A percentile compares a stretch with the other conserved stretches of the same genome.
Conservation (phyloP, 805 yeast genomes). For the Zygoascus biomembranicola region DNA sequence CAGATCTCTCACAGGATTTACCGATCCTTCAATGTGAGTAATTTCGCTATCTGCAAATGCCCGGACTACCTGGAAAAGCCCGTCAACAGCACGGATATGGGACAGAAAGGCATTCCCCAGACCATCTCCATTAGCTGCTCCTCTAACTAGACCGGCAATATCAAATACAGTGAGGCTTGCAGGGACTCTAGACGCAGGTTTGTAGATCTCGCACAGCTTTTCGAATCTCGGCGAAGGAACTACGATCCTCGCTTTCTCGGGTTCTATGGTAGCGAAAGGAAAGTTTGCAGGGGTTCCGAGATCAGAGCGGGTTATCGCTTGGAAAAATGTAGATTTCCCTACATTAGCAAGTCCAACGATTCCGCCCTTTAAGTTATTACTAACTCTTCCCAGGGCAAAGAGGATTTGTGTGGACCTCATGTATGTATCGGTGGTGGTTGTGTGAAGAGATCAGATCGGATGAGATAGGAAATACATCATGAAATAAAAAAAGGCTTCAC, state of each 20-base stretch:
- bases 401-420: neutral
- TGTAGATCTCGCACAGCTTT: conserved; percentile 59
- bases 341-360: conserved; percentile 89
- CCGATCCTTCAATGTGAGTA: conserved; percentile 56
- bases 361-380: conserved; percentile 62
- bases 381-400: conserved; percentile 20
- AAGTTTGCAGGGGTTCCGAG: conserved; percentile 96
- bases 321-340: conserved; percentile 96
- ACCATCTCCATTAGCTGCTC: conserved; percentile 96
- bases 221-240: conserved; percentile 91
- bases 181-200: conserved; percentile 79
- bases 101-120: conserved; percentile 67
- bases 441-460: too few relatives aligned
- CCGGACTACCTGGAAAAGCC: conserved; percentile 60
- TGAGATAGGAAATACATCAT: too few relatives aligned
- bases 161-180: conserved; percentile 90
- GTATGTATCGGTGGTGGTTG: neutral
- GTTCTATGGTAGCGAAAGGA: conserved; percentile 97
- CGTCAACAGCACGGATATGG: conserved; percentile 65
- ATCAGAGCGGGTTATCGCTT: conserved; percentile 82
- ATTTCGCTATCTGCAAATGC: conserved; percentile 49
- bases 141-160: conserved; percentile 96
- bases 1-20: conserved; percentile 57
- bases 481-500: too few relatives aligned
- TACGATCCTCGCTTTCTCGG: conserved; percentile 93